phyloP scores from a whole-genome alignment of 257 asterid species.

The Paulownia fortunei region DNA sequence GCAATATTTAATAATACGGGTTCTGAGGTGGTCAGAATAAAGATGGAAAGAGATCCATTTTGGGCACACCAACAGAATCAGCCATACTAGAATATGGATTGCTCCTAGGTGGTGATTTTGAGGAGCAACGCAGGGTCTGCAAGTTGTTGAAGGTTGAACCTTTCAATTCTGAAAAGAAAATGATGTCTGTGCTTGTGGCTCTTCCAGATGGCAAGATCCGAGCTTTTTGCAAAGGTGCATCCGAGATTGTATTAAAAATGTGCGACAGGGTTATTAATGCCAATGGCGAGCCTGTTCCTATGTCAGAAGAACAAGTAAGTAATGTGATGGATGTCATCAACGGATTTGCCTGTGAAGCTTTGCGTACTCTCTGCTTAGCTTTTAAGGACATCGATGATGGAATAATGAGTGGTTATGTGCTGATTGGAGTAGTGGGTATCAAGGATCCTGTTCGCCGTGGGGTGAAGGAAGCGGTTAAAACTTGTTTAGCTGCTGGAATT shows the following conservation, averaged over 20 bases:
- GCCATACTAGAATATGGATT: slow-evolving; percentile 89
- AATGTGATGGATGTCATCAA: slow-evolving; percentile 58
- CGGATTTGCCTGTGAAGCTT: slow-evolving; percentile 74
- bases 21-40: slow-evolving; percentile 86
- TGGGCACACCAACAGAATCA: slow-evolving; percentile 92
- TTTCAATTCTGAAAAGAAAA: slow-evolving; percentile 92
- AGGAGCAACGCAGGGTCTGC: slow-evolving; percentile 57
- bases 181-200: slow-evolving; percentile 84
- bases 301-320: slow-evolving; percentile 66
- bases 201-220: slow-evolving; percentile 75
- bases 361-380: slow-evolving; percentile 94
- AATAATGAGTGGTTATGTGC: slow-evolving; percentile 70
- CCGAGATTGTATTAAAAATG: slow-evolving; percentile 81
- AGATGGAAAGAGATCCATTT: slow-evolving; percentile 66
- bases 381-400: slow-evolving; percentile 67
- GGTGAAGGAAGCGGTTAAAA: slow-evolving; percentile 85
- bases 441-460: slow-evolving; percentile 97
- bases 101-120: slow-evolving; percentile 82
- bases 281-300: slow-evolving; percentile 60
- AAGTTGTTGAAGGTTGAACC: slow-evolving; percentile 84
- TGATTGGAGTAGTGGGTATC: slow-evolving; percentile 85
- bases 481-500: slow-evolving; percentile 90
- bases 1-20: slow-evolving; percentile 81
- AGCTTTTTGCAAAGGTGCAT: slow-evolving; percentile 96
- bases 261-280: slow-evolving; percentile 63